Percentiles rank a stretch among this genome's conserved stretches.
Conservation (phyloP, 306 rosid species). For the Ceratonia siliqua region DNA sequence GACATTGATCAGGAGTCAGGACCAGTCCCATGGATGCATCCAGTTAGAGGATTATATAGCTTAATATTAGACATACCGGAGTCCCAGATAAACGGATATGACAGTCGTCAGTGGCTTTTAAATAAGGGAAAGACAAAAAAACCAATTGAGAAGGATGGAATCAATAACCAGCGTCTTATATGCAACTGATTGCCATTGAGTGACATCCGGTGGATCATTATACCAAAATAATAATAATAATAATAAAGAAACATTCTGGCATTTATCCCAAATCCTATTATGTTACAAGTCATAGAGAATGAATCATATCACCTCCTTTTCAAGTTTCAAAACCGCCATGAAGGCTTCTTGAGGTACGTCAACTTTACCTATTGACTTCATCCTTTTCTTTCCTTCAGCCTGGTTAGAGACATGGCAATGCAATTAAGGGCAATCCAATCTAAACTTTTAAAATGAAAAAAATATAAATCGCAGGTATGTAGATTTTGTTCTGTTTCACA, state of each 20-base stretch:
- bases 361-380: constrained; percentile 92
- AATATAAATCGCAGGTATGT: background rate
- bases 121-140: too few relatives aligned
- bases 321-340: constrained; percentile 96
- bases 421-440: constrained; percentile 12
- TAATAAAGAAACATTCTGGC: constrained; percentile 23
- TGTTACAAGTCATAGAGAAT: constrained; percentile 28
- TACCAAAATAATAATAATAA: constrained; percentile 15
- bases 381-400: constrained; percentile 97
- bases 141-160: background rate
- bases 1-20: background rate
- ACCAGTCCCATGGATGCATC: too few relatives aligned
- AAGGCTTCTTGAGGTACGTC: constrained; percentile 97
- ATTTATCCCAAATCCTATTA: constrained; percentile 19
- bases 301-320: constrained; percentile 80
- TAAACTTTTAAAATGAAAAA: constrained; percentile 11
- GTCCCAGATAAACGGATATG: too few relatives aligned
- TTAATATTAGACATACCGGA: too few relatives aligned
- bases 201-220: constrained; percentile 18
- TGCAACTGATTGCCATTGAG: background rate
- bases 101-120: too few relatives aligned
- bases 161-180: constrained; percentile 19
- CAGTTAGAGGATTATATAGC: too few relatives aligned
- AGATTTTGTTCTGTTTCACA: background rate
- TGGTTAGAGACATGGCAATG: constrained; percentile 33